A percentile compares a stretch with the other conserved stretches of the same genome.
Conservation (phyloP, 2,329 filamentous ascomycete genomes). For the Colletotrichum tropicicola region DNA sequence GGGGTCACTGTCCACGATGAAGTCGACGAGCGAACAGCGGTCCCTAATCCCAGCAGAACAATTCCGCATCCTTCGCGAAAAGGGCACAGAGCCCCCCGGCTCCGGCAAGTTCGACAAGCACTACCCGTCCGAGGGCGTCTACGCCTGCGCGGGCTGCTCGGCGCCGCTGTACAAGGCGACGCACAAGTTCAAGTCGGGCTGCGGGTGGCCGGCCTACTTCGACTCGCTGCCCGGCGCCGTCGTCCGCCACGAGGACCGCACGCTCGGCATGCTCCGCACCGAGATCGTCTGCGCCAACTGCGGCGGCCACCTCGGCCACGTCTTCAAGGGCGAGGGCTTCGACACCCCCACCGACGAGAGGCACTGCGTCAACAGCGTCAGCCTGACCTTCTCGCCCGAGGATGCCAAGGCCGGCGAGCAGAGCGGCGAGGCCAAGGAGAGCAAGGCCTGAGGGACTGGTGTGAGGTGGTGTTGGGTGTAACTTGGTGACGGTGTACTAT, state of each 20-base stretch:
- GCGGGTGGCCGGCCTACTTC: conserved; percentile 98
- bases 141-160: conserved; percentile 86
- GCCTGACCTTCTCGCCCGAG: conserved; percentile 80
- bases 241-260: conserved; percentile 78
- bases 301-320: conserved; percentile 89
- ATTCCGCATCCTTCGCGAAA: conserved; percentile 91
- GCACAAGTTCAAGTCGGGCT: conserved; percentile 96
- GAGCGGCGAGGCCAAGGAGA: conserved; percentile 38
- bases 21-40: too few species aligned
- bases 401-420: conserved; percentile 55
- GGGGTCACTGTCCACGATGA: too few species aligned
- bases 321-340: conserved; percentile 90
- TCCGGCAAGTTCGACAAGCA: conserved; percentile 91
- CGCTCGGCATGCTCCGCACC: conserved; percentile 84
- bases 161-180: conserved; percentile 90
- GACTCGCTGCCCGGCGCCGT: conserved; percentile 94
- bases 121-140: conserved; percentile 78
- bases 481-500: not conserved
- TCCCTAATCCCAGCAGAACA: conserved; percentile 84
- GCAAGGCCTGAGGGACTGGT: conserved; percentile 44
- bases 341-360: conserved; percentile 90
- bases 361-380: conserved; percentile 96
- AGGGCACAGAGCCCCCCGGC: conserved; percentile 86
- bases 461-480: not conserved
- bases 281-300: conserved; percentile 97